A percentile compares a stretch with the other conserved stretches of the same genome.
Conservation (phyloP, 306 rosid species). For the Cucumis melo region DNA sequence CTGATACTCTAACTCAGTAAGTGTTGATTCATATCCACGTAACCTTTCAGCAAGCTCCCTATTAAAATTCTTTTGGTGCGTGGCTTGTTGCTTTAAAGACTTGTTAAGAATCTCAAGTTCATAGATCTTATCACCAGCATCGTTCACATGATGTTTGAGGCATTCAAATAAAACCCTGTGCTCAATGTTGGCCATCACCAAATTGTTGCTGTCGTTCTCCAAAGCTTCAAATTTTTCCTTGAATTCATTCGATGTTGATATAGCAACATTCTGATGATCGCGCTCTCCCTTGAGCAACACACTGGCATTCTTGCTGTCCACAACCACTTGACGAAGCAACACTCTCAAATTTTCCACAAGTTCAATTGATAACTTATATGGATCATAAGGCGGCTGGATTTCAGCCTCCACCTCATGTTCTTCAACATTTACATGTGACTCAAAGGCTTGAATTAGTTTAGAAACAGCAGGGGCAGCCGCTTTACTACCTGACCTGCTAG, state of each 20-base stretch:
- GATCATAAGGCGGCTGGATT: constrained; percentile 24
- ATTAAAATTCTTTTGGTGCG: constrained; percentile 30
- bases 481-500: constrained; percentile 31
- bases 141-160: constrained; percentile 34
- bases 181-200: constrained; percentile 62
- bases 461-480: constrained; percentile 44
- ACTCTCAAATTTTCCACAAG: constrained; percentile 42
- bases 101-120: constrained; percentile 42
- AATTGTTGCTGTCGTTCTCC: constrained; percentile 39
- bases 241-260: constrained; percentile 29
- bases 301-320: constrained; percentile 40
- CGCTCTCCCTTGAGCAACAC: constrained; percentile 45
- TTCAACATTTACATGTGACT: constrained; percentile 42
- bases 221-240: constrained; percentile 39
- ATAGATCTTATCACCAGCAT: constrained; percentile 31
- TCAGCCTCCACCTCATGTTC: constrained; percentile 46
- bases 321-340: constrained; percentile 37
- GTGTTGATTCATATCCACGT: constrained; percentile 35
- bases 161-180: constrained; percentile 61
- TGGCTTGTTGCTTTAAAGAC: constrained; percentile 35
- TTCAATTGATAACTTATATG: constrained; percentile 33
- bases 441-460: constrained; percentile 82
- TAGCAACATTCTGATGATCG: constrained; percentile 34
- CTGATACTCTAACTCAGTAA: constrained; percentile 35
- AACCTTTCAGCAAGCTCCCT: constrained; percentile 41